Evolutionary conservation across 2,329 filamentous ascomycete species (phyloP).

Genomic region (Colletotrichum tanaceti): DNA sequence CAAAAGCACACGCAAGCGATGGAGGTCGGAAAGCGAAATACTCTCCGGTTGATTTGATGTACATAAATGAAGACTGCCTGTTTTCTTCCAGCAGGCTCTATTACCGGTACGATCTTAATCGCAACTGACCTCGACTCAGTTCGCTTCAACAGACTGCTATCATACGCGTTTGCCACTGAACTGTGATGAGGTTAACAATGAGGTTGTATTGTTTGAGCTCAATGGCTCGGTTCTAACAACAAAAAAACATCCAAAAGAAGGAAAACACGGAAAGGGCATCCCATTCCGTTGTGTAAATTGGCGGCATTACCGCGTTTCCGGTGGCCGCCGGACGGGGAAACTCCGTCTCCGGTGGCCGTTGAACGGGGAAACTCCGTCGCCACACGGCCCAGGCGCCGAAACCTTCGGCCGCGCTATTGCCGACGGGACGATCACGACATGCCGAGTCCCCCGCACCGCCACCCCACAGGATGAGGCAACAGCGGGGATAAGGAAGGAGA

Average conservation of each 20-base stretch:
- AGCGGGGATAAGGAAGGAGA: too few relatives aligned
- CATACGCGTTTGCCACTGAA: too few relatives aligned
- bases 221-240: background rate
- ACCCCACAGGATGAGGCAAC: too few relatives aligned
- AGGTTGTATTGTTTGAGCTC: background rate
- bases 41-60: background rate
- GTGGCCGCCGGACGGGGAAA: too few relatives aligned
- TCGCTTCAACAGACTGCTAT: too few relatives aligned
- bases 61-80: too few relatives aligned
- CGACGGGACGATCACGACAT: slow-evolving; percentile 37
- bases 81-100: too few relatives aligned
- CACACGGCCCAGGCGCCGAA: slow-evolving; percentile 19
- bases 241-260: background rate
- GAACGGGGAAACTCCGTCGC: slow-evolving; percentile 28
- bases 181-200: background rate
- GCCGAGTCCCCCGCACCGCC: slow-evolving; percentile 31
- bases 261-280: background rate
- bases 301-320: too few relatives aligned
- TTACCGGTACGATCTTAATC: too few relatives aligned
- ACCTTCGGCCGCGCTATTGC: slow-evolving; percentile 24
- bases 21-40: too few relatives aligned
- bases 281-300: background rate
- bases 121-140: too few relatives aligned
- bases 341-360: background rate
- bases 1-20: too few relatives aligned